Conservation (phyloP, 805 yeast species). For the Torulaspora microellipsoides region DNA sequence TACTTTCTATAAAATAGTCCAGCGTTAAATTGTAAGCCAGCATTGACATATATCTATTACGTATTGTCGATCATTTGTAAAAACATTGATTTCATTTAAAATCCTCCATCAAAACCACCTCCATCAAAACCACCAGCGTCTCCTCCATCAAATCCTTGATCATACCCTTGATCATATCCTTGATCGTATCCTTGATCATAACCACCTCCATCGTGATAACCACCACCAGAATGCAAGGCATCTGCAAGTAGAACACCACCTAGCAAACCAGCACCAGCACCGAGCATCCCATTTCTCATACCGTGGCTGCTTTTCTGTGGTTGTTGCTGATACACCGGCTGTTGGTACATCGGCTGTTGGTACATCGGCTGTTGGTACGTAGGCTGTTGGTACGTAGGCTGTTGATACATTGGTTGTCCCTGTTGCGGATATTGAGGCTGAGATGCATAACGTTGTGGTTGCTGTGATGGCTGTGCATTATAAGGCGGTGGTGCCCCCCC, state of each 20-base stretch:
- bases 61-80: no score
- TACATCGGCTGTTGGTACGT: conserved; percentile 23
- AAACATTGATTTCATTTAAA: not conserved
- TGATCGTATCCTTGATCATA: conserved; percentile 25
- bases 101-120: conserved; percentile 16
- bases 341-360: conserved; percentile 17
- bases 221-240: conserved; percentile 35
- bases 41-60: not conserved
- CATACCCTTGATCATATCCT: conserved; percentile 30
- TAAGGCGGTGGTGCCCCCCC: conserved; percentile 41
- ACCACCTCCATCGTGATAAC: conserved; percentile 14
- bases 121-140: conserved; percentile 21
- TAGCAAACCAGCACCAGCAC: conserved; percentile 56
- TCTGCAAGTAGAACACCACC: conserved; percentile 55
- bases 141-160: conserved; percentile 37
- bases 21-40: no score
- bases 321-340: conserved; percentile 25
- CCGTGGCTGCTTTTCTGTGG: conserved; percentile 34
- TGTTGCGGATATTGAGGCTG: conserved; percentile 17
- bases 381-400: conserved; percentile 24
- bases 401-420: conserved; percentile 17
- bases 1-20: no score
- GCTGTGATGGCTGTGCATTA: conserved; percentile 19
- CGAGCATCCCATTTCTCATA: conserved; percentile 41
- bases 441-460: conserved; percentile 14